Evolutionary conservation across 352 stramenopile species (phyloP).

Genomic region (Aphanomyces invadans): DNA sequence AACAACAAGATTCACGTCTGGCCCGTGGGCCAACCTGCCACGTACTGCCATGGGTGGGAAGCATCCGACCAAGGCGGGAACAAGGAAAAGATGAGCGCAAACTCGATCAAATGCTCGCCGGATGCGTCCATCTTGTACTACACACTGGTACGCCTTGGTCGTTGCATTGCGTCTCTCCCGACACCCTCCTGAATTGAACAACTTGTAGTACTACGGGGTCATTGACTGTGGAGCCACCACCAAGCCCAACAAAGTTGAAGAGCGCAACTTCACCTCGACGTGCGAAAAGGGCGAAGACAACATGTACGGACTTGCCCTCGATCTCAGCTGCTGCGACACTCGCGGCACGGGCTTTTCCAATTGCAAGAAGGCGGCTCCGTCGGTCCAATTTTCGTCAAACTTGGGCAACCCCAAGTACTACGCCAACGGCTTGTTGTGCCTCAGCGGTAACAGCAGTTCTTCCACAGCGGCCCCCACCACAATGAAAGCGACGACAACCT

Average conservation of each 20-base stretch:
- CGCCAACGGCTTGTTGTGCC: conserved; percentile 12
- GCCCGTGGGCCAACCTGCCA: conserved; percentile 10
- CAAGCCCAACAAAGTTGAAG: conserved; percentile 3
- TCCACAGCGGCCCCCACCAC: background rate
- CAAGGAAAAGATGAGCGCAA: conserved; percentile 11
- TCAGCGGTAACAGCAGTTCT: background rate
- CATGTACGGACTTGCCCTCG: background rate
- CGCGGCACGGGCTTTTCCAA: conserved; percentile 6
- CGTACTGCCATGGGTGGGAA: conserved; percentile 23
- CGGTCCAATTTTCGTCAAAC: background rate
- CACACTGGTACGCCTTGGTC: conserved; percentile 6
- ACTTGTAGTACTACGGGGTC: background rate
- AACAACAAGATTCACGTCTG: conserved; percentile 3
- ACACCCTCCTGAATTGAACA: background rate
- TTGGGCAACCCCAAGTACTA: conserved; percentile 4
- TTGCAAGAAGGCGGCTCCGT: background rate
- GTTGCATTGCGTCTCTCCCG: background rate
- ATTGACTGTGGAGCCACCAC: conserved; percentile 15
- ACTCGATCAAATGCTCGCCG: background rate
- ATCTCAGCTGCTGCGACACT: conserved; percentile 21
- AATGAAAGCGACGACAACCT: background rate
- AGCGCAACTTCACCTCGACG: conserved; percentile 16
- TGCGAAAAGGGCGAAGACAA: conserved; percentile 6
- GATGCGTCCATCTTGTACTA: conserved; percentile 20
- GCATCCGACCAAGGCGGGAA: conserved; percentile 16